Conservation (phyloP, 805 yeast species). For the Candida khao-thaluensis region DNA sequence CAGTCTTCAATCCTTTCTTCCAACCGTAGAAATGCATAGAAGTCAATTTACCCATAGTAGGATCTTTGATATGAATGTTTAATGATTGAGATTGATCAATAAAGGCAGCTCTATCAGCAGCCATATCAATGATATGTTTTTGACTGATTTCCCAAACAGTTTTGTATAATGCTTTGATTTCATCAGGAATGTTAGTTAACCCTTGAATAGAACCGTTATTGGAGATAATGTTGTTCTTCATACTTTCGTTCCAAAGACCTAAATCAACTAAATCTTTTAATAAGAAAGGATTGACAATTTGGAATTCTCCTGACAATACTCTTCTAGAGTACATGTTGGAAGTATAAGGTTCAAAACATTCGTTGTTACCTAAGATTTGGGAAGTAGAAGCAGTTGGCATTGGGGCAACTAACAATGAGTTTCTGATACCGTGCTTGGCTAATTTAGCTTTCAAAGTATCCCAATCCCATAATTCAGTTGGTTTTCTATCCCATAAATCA, state of each 20-base stretch:
- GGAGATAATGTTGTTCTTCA: constrained; percentile 55
- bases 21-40: constrained; percentile 99
- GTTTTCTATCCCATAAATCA: constrained; percentile 60
- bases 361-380: constrained; percentile 60
- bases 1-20: constrained; percentile 97
- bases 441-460: constrained; percentile 50
- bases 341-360: constrained; percentile 63
- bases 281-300: constrained; percentile 59
- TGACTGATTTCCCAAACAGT: constrained; percentile 66
- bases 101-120: constrained; percentile 76
- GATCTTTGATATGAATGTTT: constrained; percentile 83
- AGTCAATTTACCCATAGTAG: constrained; percentile 95
- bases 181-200: constrained; percentile 53
- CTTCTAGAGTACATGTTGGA: constrained; percentile 63
- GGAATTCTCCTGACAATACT: constrained; percentile 64
- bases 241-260: constrained; percentile 56
- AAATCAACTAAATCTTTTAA: constrained; percentile 57
- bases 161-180: constrained; percentile 53
- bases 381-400: constrained; percentile 71
- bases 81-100: constrained; percentile 92
- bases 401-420: constrained; percentile 61
- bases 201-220: constrained; percentile 60
- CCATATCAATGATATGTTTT: constrained; percentile 56
- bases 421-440: constrained; percentile 52
- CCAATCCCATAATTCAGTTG: constrained; percentile 60